Base-by-base conservation (phyloP, 805 yeast species). In the Kluyveromyces dobzhanskii region DNA sequence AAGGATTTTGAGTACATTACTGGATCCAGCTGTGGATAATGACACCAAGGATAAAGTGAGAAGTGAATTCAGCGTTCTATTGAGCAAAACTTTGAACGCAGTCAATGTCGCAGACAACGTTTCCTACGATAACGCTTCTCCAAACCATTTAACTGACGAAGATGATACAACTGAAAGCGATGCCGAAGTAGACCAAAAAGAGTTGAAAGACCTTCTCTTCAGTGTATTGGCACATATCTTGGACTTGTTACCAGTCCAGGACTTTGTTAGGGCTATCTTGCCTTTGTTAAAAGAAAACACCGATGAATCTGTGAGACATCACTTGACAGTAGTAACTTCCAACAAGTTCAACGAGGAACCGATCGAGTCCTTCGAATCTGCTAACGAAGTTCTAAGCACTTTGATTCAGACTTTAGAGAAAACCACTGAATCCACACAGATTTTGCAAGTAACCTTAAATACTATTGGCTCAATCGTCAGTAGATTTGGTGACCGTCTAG, bases 271-370 rank as follows among this genome's bases (percentile, higher is more conserved):
- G 13, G 75, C 94, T 1, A 70, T 83, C 17, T 63, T 71, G 19
- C 64, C 67, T 7, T 53, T 78, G 36, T 41, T 61, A 32, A 49
- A 46, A 19, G 49, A 43, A 14, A 42, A 48, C 11, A 47, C 75
- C 10, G 63, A 66, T 3, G 55, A 67, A 38, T 72, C 69, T 38
- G 69, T 81, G 34, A 77, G 78, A 42, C 72, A 73, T 47, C 80
- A 78, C 49, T 66, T 82, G 40, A 76, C 85, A 10, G 53, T 71
- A 23, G 71, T 86, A 32, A 69, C 85, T 2, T 72, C 79, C 16
- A 64, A 70, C 19, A 85, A 85, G 56, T 84, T 86, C 50, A 84
- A 78, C 21, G 57, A 69, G 38, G 95, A 86, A 54, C 67, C 78
- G 27, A 57, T 67, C 16, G 75, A 71, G 30, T 77, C 76, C 27